phyloP scores from a whole-genome alignment of 1,284 basidiomycete species.

The Ustilago shanxiensis region DNA sequence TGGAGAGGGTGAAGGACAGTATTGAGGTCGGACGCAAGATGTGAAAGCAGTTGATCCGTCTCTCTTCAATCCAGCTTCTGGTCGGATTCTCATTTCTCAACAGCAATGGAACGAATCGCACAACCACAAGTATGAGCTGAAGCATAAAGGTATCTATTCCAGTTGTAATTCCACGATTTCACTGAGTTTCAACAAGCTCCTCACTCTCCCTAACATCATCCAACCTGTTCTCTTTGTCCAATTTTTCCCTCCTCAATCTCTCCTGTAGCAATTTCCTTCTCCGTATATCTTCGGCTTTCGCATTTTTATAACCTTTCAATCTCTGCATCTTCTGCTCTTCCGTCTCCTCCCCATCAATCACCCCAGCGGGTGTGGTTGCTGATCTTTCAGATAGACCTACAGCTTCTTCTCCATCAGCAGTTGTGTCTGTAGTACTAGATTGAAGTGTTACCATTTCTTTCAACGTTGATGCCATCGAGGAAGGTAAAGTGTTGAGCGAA shows the following conservation, averaged over 20 bases:
- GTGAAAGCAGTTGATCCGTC: no score
- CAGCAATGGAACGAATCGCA: no score
- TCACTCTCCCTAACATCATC: neutral
- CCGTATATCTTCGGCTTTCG: constrained; percentile 53
- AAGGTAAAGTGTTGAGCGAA: constrained; percentile 11
- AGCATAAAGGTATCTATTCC: no score
- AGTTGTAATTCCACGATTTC: no score
- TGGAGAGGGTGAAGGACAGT: no score
- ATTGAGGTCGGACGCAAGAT: no score
- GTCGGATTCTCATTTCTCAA: no score
- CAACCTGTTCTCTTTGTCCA: constrained; percentile 9
- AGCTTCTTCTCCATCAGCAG: constrained; percentile 35
- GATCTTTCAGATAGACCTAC: neutral
- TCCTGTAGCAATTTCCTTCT: constrained; percentile 36
- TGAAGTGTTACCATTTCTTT: constrained; percentile 38
- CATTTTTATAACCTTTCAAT: constrained; percentile 52
- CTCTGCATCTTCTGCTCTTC: constrained; percentile 35
- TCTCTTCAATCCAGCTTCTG: no score
- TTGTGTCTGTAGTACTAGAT: constrained; percentile 25
- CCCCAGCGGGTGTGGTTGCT: constrained; percentile 7
- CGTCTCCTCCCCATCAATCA: constrained; percentile 5
- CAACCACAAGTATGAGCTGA: no score
- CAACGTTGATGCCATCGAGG: constrained; percentile 27
- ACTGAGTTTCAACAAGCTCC: neutral
- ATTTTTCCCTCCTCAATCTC: constrained; percentile 19